These are phyloP conservation scores for Aureobasidium melanogenum DNA, from an alignment of 2,329 filamentous ascomycete genomes.

Conservation along the genomic window DNA sequence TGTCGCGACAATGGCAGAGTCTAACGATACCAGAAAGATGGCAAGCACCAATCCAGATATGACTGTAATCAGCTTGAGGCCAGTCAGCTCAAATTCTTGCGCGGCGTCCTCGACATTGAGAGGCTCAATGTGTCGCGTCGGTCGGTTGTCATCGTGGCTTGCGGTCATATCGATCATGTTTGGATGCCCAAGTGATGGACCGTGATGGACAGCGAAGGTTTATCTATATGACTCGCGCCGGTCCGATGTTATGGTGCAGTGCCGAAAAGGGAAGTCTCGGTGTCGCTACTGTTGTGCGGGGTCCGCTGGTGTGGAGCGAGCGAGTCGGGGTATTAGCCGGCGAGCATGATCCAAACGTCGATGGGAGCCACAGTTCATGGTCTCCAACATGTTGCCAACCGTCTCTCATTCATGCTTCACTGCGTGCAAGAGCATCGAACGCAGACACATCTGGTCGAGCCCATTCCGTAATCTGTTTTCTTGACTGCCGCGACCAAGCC, in stretches of 20 bases:
- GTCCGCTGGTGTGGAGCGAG: background rate
- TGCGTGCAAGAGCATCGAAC: background rate
- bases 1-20: conserved; percentile 23
- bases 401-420: background rate
- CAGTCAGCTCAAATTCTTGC: background rate
- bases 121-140: background rate
- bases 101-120: background rate
- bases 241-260: background rate
- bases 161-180: background rate
- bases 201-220: background rate
- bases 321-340: background rate
- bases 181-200: background rate
- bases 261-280: background rate
- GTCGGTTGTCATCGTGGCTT: background rate
- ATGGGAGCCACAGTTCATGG: no score
- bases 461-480: background rate
- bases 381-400: background rate
- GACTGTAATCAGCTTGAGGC: background rate
- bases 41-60: background rate
- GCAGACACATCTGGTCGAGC: background rate
- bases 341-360: background rate
- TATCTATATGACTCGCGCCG: background rate
- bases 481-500: background rate
- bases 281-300: background rate
- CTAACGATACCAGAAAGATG: background rate